These are phyloP conservation scores for Amaranthus tricolor DNA, from an alignment of 179 eudicot genomes.

Conservation along the genomic window DNA sequence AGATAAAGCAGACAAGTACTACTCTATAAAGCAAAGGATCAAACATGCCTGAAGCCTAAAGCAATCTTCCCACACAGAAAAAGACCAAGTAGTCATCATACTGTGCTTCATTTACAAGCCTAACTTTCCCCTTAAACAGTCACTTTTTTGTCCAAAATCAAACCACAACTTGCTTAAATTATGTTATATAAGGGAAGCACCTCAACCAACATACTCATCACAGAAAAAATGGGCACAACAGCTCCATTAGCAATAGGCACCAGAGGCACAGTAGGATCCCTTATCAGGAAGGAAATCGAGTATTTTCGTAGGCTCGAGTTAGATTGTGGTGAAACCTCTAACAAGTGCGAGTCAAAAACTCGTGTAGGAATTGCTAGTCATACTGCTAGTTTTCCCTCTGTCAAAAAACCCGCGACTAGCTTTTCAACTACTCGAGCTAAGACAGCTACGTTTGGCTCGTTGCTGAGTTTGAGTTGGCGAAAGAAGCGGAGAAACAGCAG, in stretches of 20 bases:
- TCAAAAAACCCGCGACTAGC: too few species aligned
- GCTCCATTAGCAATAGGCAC: conserved; percentile 76
- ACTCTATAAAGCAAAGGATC: conserved; percentile 30
- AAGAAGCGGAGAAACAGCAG: conserved; percentile 41
- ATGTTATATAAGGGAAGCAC: conserved; percentile 31
- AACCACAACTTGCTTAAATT: background rate
- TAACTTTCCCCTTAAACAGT: background rate
- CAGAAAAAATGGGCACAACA: conserved; percentile 44
- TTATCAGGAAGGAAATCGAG: conserved; percentile 78
- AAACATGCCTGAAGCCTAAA: conserved; percentile 34
- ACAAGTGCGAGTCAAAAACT: conserved; percentile 18
- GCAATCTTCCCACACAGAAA: conserved; percentile 39
- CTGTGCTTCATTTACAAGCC: conserved; percentile 19
- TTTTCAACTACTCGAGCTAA: conserved; percentile 22
- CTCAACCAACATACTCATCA: conserved; percentile 33
- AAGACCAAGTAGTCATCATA: conserved; percentile 25
- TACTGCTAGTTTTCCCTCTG: background rate
- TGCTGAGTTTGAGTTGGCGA: conserved; percentile 41
- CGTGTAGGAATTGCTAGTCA: conserved; percentile 16
- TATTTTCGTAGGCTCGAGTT: conserved; percentile 52
- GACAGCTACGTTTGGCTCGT: conserved; percentile 36
- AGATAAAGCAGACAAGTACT: conserved; percentile 31
- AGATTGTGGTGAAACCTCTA: conserved; percentile 25
- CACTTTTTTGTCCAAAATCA: background rate
- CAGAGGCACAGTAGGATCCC: conserved; percentile 81